Percentiles rank a stretch among this genome's conserved stretches.
Conservation (phyloP, 2,329 filamentous ascomycete genomes). For the Westerdykella sp. region DNA sequence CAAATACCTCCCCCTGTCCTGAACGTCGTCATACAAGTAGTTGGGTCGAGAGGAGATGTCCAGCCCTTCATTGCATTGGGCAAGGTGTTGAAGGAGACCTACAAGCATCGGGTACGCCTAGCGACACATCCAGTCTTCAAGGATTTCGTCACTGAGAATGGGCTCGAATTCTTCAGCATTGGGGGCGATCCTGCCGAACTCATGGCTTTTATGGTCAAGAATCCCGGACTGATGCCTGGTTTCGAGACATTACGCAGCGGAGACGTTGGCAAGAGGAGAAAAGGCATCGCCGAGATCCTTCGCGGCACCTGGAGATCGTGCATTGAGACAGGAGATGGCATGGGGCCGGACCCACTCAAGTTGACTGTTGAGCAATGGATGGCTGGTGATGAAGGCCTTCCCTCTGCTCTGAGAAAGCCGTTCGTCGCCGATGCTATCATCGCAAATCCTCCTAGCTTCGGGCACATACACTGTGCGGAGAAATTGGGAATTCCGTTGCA, state of each 20-base stretch:
- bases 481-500: conserved; percentile 69
- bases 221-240: conserved; percentile 78
- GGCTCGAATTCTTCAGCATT: conserved; percentile 48
- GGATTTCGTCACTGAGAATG: conserved; percentile 45
- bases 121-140: conserved; percentile 47
- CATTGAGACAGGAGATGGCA: conserved; percentile 68
- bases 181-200: conserved; percentile 46
- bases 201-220: conserved; percentile 82
- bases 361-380: conserved; percentile 49
- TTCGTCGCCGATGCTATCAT: conserved; percentile 82
- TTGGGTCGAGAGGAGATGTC: conserved; percentile 46
- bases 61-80: conserved; percentile 47
- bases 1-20: conserved; percentile 47
- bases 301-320: conserved; percentile 82
- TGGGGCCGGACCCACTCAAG: conserved; percentile 46
- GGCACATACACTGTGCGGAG: conserved; percentile 68
- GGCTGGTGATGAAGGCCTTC: conserved; percentile 34
- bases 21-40: conserved; percentile 46
- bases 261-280: conserved; percentile 67
- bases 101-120: conserved; percentile 43
- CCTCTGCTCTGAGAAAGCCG: conserved; percentile 42
- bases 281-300: conserved; percentile 72
- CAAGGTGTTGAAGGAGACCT: conserved; percentile 45
- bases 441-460: conserved; percentile 72
- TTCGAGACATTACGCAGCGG: conserved; percentile 70